Evolutionary conservation across 2,329 filamentous ascomycete species (phyloP), one percentile per base, ranked within the genome.

Genomic region (Harringtonia lauricola): DNA sequence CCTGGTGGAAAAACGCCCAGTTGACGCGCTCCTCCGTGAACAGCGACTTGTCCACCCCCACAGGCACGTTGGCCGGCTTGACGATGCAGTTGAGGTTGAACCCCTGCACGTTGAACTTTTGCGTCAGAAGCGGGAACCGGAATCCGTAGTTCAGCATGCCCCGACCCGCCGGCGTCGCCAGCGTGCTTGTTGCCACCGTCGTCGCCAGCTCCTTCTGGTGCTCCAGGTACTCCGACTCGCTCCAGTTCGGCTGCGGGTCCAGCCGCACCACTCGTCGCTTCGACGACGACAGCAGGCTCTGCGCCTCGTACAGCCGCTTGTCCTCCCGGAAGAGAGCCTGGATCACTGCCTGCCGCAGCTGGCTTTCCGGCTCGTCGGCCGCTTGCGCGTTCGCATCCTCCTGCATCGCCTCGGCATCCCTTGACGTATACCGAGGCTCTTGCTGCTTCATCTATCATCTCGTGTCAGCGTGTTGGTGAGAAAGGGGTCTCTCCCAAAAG

Each of bases 1-100:
- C 92, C 46, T 94, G 87, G 59, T 98, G 92, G 63, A 98, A 98
- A 63, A 95, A 98, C 1, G 90, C 89, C 92, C 92, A 98, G 57
- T 87, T 90, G 34, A 95, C 87, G 61, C 94, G 96, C 55, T 98
- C 92, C 63, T 98, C 92, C 0, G 86, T 90, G 55, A 94, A 94
- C 3, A 83, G 70, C 7, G 74, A 72, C 55, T 90, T 87, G 57
- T 98, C 92, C 8, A 92, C 88, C n/a, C 86, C 89, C 26, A 98
- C 84, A 2, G 86, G 94, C 30, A 88, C 88, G 50, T 94, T 92
- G 48, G 84, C 81, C 3, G 94, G 92, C 57, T 88, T 92, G 68
- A 98, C 89, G 9, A 92, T 71, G 56, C 89, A 95, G 42, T 86
- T 87, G 30, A 95, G 72, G 50, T 89, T 95, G 64, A 98, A 98